Percentiles rank a stretch among this genome's conserved stretches.
Conservation (phyloP, 495 filamentous ascomycete species). For the Aspergillus leporis region DNA sequence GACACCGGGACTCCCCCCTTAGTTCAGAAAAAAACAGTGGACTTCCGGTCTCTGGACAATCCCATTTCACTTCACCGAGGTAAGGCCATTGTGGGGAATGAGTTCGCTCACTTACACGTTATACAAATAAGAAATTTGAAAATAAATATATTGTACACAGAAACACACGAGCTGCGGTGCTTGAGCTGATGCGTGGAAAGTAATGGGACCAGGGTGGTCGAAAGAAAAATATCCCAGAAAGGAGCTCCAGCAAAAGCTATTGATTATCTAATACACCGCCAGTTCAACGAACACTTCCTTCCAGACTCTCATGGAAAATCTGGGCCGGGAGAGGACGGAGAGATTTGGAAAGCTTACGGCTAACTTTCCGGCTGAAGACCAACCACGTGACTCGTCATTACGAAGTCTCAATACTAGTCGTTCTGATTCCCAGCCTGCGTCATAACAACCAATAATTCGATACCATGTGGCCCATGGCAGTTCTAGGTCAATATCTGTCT, state of each 20-base stretch:
- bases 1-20: background rate
- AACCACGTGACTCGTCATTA: too few relatives aligned
- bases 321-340: background rate
- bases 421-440: too few relatives aligned
- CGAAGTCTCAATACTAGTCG: too few relatives aligned
- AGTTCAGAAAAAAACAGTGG: background rate
- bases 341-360: too few relatives aligned
- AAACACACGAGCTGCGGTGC: background rate
- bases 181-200: constrained; percentile 1
- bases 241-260: constrained; percentile 3
- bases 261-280: constrained; percentile 16
- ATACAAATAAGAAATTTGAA: background rate
- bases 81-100: background rate
- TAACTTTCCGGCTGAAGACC: too few relatives aligned
- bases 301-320: constrained; percentile 4
- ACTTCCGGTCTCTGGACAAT: background rate
- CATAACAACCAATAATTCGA: too few relatives aligned
- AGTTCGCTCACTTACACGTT: background rate
- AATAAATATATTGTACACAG: background rate
- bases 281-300: background rate
- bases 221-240: constrained; percentile 2
- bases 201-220: constrained; percentile 2
- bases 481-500: too few relatives aligned
- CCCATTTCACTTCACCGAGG: background rate
- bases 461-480: too few relatives aligned